Evolutionary conservation across 139 green algal species (phyloP), one percentile per base, ranked within the genome.

Genomic region (Raphidocelis subcapitata): DNA sequence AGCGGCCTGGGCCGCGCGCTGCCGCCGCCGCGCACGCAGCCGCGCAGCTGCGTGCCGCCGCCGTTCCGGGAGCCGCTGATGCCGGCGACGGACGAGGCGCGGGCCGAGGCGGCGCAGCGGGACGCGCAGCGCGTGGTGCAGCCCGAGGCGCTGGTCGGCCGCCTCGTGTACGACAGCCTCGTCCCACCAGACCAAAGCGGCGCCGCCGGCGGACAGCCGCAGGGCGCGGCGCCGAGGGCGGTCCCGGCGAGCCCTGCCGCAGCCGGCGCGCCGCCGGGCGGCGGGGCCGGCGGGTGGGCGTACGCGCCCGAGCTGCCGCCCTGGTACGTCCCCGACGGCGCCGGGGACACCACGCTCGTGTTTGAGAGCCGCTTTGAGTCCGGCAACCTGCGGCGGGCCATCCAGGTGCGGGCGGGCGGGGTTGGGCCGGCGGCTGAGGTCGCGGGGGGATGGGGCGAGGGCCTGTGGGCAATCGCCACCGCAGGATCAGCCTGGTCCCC

Each of bases 301-400:
- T 72, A 76, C 15, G 62, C 55, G 21, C 36, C 76, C 28, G 63
- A 12, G 2, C 61, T 72, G 29, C 21, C 16, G 3, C 15, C 44
- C 3, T 79, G 67, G 78, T 75, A 71, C 49, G 46, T 57, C 16
- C 71, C 41, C 57, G 23, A 67, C 3, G 26, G 20, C 15, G 41
- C 35, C 0, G 55, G 65, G 5, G 77, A 88, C 59, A 63, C 57
- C 32, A 92, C 86, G 23, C 79, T 94, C 5, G 76, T 86, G 16
- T 94, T 94, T 75, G 85, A 93, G 74, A 88, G 80, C 57, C 76
- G 87, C 3, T 94, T 91, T 75, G 88, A 94, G 73, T 83, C 80
- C 63, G 89, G 88, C 56, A 94, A 94, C 77, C 76, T 94, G 32
- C 59, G 86, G 15, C 55, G 86, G 0, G 88, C 80, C 12, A 64